These are phyloP conservation scores for Tylopilus sp. DNA, from an alignment of 768 basidiomycete species.

Conservation along the genomic window DNA sequence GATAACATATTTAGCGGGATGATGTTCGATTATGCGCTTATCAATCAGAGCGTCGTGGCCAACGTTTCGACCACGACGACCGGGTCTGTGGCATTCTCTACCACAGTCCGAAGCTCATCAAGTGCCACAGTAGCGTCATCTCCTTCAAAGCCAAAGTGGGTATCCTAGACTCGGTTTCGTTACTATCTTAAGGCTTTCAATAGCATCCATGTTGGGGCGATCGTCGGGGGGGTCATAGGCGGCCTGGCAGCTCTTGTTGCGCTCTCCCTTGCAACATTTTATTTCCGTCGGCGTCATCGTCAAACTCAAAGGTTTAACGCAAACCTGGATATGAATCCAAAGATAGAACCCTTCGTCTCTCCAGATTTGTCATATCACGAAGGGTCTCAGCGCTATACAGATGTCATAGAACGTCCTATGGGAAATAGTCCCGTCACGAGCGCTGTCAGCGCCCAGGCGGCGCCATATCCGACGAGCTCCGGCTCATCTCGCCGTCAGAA, in stretches of 20 bases:
- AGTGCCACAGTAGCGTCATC: not conserved
- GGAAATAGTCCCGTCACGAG: not conserved
- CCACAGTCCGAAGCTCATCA: not conserved
- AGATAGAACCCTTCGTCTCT: conserved; percentile 5
- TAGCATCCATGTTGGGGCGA: conserved; percentile 6
- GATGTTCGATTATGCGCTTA: conserved; percentile 17
- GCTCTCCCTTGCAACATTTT: conserved; percentile 1
- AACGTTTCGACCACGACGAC: not conserved
- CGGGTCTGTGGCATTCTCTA: not conserved
- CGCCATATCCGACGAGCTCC: not conserved
- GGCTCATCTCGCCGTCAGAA: not conserved
- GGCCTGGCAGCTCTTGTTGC: conserved; percentile 7
- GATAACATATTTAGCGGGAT: conserved; percentile 11
- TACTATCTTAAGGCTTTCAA: not conserved
- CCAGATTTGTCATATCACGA: not conserved
- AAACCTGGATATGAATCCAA: not conserved
- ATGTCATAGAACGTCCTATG: not conserved
- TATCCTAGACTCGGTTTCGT: too few species aligned
- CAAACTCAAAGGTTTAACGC: not conserved
- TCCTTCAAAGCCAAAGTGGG: not conserved
- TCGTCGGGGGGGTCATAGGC: conserved; percentile 13
- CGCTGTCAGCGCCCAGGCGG: not conserved
- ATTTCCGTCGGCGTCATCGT: not conserved
- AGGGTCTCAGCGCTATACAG: not conserved
- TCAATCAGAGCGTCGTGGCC: conserved; percentile 15